Evolutionary conservation across 257 asterid species (phyloP), one percentile per base, ranked within the genome.

Genomic region (Solanum tarijense): DNA sequence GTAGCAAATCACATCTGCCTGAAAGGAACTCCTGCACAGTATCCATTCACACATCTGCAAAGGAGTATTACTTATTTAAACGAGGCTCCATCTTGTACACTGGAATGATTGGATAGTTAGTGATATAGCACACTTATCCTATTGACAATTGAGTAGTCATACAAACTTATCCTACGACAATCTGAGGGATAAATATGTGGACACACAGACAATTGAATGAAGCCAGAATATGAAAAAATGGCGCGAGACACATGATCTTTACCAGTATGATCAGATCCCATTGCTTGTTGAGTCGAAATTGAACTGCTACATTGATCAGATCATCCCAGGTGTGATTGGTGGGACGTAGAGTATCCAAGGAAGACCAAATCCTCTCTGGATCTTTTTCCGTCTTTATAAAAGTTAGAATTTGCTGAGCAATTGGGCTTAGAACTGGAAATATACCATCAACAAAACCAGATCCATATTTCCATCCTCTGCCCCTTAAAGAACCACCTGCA

Each of bases 381-480:
- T 92, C 93, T 41, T 11, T 84, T 89, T 95, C 98, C 83, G 88
- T 91, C 88, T 91, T 96, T 34, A 95, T 87, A 88, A 94, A 95
- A 90, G 91, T 89, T 79, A 95, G 92, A 86, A 96, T 92, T 86
- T 93, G 89, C 66, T 87, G 95, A 3, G 98, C 99, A 73, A 83
- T 76, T 58, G 99, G 98, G 90, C 97, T 96, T 89, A 96, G 88
- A n/a, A 96, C 97, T 1, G 99, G 99, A 90, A 94, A 95, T 55
- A 96, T 91, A 60, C 98, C 99, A 86, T 95, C 98, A 12, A 96
- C 98, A 87, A 96, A 95, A 65, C 99, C 98, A 10, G 98, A 96
- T 46, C 98, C 99, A 83, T 94, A 96, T 88, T 96, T 94, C 99
- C 99, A 96, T 90, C 99, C 99, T 91, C 88, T 95, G 29, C 99